Evolutionary conservation across 208 protist species (phyloP), one percentile per base, ranked within the genome.

Genomic region (Leishmania braziliensis): DNA sequence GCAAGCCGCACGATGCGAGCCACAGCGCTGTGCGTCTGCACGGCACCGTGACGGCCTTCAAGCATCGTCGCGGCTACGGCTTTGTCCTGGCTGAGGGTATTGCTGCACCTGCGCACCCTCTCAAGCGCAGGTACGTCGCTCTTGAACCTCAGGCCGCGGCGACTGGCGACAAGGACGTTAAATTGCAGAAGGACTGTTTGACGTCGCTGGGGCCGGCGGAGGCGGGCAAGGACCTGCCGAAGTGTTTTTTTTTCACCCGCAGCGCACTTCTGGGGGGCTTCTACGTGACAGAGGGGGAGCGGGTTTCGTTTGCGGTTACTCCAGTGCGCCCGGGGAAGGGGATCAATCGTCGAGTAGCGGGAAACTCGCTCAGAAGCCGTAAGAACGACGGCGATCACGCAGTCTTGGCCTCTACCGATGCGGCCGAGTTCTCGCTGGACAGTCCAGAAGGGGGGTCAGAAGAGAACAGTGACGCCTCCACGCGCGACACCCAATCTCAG

Each of bases 31-130:
- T 46, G 48, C 89, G 90, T 53, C 78, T 94, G 74, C 88, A 94
- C 76, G 93, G 93, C 62, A 97, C 91, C 18, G 89, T 97, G 14
- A 89, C 88, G 0, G 91, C 84, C 26, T 97, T 95, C 77, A 97
- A 93, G 85, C 91, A 97, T 79, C 91, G 93, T n/a, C 88, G 92
- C 26, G 93, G 93, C 62, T 97, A 95, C 77, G 93, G 93, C n/a
- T 97, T 97, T 84, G 69, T 97, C 0, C 68, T 91, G 9, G 90
- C 88, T 12, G 82, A 94, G 58, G 90, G 90, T 53, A 33, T 89
- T 26, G 78, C 84, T 43, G 36, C 43, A 10, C 8, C 75, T 26
- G 51, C 71, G 23, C 39, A 26, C 50, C n/a, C 62, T 53, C 60
- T 29, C 14, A 75, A n/a, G 51, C 56, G 56, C 5, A 50, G 54